Base-by-base conservation (phyloP, 768 basidiomycete genomes). In the Lactarius quietus region DNA sequence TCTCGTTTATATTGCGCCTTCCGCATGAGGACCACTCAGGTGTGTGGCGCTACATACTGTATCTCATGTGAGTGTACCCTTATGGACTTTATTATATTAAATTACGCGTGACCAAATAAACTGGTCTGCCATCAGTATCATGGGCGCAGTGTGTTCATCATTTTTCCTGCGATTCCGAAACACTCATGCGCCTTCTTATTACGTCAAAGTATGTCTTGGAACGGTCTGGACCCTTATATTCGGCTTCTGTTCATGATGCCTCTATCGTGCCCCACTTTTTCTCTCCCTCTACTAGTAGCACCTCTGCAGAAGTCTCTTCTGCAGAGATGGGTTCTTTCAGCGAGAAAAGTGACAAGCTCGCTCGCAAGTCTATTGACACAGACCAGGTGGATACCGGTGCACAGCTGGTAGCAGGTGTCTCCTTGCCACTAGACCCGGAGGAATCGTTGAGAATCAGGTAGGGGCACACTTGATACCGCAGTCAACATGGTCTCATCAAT, bases 301-400 rank as follows among this genome's bases (percentile, higher is more conserved):
- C 33, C 33, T 4, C 33, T 4, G 4, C 33, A 33, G 33, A 3
- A 33, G 33, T 33, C 33, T 33, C 3, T 33, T 33, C 4, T 33
- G 33, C 33, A 8, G 33, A 33, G 33, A 33, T 33, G 33, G 33
- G 33, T 8, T 33, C 33, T 33, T 33, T 33, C 33, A 33, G 8
- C 33, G 33, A 33, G 33, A 33, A 33, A 33, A 33, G 33, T 33
- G 33, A 8, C 33, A 63, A 51, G 36, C 43, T 14, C 3, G 31
- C 35, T 29, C 58, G 52, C 53, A 71, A 82, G 29, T 72, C 77
- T 23, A 73, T 83, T 15, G 79, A 81, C 5, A 75, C 78, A 52
- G 79, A 76, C 63, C 80, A 84, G 59, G 79, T 87, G 4, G 88
- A 89, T 70, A 85, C 86, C 4, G 88, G 81, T 33, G 88, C 87